Base-by-base conservation (phyloP, 2,329 filamentous ascomycete species). In the Ascochyta clinopodiicola region DNA sequence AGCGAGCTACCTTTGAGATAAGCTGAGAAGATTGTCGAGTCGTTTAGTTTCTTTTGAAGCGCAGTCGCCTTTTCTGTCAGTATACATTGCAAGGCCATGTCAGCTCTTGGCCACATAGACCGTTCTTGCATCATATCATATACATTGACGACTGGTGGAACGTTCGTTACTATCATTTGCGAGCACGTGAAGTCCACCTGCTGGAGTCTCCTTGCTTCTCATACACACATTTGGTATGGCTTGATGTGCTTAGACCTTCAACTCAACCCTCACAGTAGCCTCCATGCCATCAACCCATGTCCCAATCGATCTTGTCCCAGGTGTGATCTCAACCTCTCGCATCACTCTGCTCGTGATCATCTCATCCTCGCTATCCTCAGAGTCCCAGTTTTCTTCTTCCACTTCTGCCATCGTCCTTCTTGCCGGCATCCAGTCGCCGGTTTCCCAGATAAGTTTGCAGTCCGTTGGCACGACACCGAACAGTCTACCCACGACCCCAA, bases 371-470 rank as follows among this genome's bases (percentile, higher is more conserved):
- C 79, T 77, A 37, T 80, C 75, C 35, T 75, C 75, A 17, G 71
- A 76, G 49, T 78, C 73, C 74, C 74, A 79, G 25, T 77, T 82
- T 38, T 61, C 55, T 5, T 85, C 85, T 27, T 83, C 82, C 4
- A 56, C 85, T 82, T 59, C 86, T 82, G 63, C 86, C 84, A 57
- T 84, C 82, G 8, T 84, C 3, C 83, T 61, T 83, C 66, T 61
- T 0, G 92, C 87, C 0, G 91, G 91, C 73, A 96, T 92, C 86
- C 89, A 91, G 74, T 97, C 93, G 19, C 91, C 91, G 8, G 92
- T 96, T 78, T 96, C 92, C 89, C 91, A 96, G 0, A 95, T 78
- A 44, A 98, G 74, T 36, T 81, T 82, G 57, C 94, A 78, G 37
- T 77, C 77, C 59, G 91, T 80, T 0, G 92, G 89, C 42, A 81